Base-by-base conservation (phyloP, 495 filamentous ascomycete genomes). In the Wilcoxina mikolae region DNA sequence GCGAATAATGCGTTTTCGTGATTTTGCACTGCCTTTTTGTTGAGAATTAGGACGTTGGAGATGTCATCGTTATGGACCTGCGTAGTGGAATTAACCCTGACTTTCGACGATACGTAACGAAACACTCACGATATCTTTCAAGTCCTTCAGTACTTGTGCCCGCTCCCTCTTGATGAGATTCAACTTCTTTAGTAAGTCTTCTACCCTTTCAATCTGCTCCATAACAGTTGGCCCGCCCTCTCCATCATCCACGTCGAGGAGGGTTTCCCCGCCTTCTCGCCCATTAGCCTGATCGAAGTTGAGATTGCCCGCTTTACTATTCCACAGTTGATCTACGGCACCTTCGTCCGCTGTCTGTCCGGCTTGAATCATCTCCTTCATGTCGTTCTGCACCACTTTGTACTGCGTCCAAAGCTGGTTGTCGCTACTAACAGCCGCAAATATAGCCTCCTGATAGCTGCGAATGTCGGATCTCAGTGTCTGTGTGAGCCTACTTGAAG, bases 61-160 rank as follows among this genome's bases (percentile, higher is more conserved):
- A 96, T 96, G 63, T 98, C 93, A 61, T 98, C 93, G 61, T 81
- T 84, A 69, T 91, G 91, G 45, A 90, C 82, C 90, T 98, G 54
- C 29, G 44, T 7, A 9, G 15, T 43, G n/a, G 49, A 41, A 25
- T 20, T 1, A 12, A 33, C 29, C 18, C 27, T 3, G 15, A 22
- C 18, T 52, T 50, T 26, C 2, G 18, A 23, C 20, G 28, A 38
- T 4, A 23, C 12, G 39, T 38, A 3, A 22, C 17, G 49, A 38
- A 18, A 41, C 28, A 60, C 73, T 55, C 68, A 94, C 91, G 81
- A 94, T 95, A 46, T 95, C 88, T 69, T 96, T 98, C 54, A 96
- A 71, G 68, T 98, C 91, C 69, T 94, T 95, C 58, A 98, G 73
- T 17, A 96, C 87, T 66, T 95, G 88, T 38, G 79, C 74, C 53